Evolutionary conservation across 2,329 filamentous ascomycete genomes (phyloP), one percentile per base, ranked within the genome.

Genomic region (Ceratocystis variospora): DNA sequence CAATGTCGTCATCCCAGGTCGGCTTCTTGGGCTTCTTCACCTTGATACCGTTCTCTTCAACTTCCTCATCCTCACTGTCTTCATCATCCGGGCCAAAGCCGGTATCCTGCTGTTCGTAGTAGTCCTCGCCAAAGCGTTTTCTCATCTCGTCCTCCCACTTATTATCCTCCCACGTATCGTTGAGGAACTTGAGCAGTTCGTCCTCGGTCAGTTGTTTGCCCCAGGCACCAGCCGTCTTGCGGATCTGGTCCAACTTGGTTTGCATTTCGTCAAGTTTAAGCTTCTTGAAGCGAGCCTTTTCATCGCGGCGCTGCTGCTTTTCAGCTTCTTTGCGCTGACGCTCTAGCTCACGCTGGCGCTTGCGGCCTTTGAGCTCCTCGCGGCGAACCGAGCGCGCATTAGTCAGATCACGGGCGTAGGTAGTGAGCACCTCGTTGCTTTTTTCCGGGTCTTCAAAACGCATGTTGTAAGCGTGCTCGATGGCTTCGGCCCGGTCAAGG

Each of bases 1-100:
- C 92, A 71, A 99, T 96, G 73, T 99, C 94, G 72, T 97, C 91
- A 71, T 96, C 90, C 88, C 93, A 99, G 69, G 85, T 89, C 8
- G 90, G 90, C 77, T 96, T 96, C 80, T 89, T 90, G 8, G 82
- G 77, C 69, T 80, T 80, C 50, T 77, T 73, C 70, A 72, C 75
- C 69, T 72, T 82, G 62, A 77, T 79, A n/a, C 73, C 77, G 6
- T 76, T 79, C 2, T 74, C 77, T 5, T 81, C 83, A n/a, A 80
- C 77, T 25, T 81, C 81, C 17, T 80, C 79, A 0, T 82, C 80
- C 28, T 87, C 83, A 19, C 82, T 89, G 67, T 76, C 80, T 12
- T 88, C 88, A 17, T 83, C 81, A 2, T 79, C 82, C 68, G 87
- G 89, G 70, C 85, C 87, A 1, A 82, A 79, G 28, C 87, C 83